Evolutionary conservation across 495 filamentous ascomycete species (phyloP).

Genomic region (Beverwykella pulmonaria): DNA sequence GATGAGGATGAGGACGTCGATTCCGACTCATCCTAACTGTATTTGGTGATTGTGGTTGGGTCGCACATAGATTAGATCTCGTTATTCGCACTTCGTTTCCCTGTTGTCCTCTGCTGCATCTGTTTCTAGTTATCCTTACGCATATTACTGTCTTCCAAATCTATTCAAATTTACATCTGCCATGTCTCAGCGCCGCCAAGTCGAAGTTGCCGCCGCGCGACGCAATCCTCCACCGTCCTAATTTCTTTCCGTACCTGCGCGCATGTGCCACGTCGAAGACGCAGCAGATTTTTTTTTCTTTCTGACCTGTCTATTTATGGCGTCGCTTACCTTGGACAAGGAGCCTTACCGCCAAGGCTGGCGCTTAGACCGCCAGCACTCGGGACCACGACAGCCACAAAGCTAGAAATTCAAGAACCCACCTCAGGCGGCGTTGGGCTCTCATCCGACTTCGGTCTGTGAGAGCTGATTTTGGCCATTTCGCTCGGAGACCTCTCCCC

Average conservation of each 20-base stretch:
- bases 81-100: constrained; percentile 3
- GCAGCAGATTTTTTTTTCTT: neutral
- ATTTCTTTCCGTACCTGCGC: neutral
- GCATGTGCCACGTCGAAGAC: neutral
- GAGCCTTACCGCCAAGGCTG: constrained; percentile 9
- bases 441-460: neutral
- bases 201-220: neutral
- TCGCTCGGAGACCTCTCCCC: too few species aligned
- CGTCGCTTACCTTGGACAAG: neutral
- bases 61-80: constrained; percentile 9
- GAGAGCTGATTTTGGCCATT: too few species aligned
- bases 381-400: neutral
- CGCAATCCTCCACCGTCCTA: neutral
- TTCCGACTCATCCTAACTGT: neutral
- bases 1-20: constrained; percentile 33
- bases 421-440: neutral
- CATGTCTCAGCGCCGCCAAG: neutral
- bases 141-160: neutral
- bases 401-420: neutral
- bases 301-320: constrained; percentile 11
- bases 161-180: neutral
- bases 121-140: constrained; percentile 4
- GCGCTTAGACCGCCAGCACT: constrained; percentile 1
- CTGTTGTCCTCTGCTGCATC: constrained; percentile 6
- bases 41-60: neutral